These are phyloP conservation scores for Ramichloridium luteum DNA, from an alignment of 2,329 filamentous ascomycete species.

Conservation along the genomic window DNA sequence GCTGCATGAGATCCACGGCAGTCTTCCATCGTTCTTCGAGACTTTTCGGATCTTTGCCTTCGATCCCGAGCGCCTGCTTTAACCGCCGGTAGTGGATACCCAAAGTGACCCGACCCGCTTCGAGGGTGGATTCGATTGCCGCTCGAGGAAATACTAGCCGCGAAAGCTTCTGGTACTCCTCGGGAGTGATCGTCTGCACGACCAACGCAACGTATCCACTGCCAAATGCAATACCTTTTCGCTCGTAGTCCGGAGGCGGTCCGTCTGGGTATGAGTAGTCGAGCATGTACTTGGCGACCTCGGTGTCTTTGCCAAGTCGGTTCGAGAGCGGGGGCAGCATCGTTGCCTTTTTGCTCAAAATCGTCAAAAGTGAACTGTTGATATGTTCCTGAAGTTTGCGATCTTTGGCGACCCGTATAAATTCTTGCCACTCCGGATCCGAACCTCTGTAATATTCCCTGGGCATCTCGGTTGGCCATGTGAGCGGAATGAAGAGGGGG, in stretches of 20 bases:
- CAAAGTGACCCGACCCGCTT: constrained; percentile 23
- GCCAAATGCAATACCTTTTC: constrained; percentile 32
- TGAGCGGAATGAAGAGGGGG: constrained; percentile 38
- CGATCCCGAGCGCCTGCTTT: constrained; percentile 27
- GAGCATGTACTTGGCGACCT: constrained; percentile 34
- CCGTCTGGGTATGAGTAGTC: constrained; percentile 37
- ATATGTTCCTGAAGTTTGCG: constrained; percentile 28
- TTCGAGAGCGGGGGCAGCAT: constrained; percentile 22
- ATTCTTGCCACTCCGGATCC: constrained; percentile 44
- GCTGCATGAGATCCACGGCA: constrained; percentile 20
- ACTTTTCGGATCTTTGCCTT: constrained; percentile 21
- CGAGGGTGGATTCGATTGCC: constrained; percentile 24
- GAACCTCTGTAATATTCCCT: constrained; percentile 35
- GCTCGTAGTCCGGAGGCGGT: constrained; percentile 37
- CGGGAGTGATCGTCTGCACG: constrained; percentile 27
- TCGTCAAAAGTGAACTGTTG: too few species aligned
- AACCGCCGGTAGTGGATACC: constrained; percentile 25
- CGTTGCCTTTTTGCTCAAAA: too few species aligned
- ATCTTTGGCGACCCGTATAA: constrained; percentile 34
- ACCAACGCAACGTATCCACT: constrained; percentile 30
- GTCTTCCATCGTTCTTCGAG: constrained; percentile 22
- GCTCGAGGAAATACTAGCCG: constrained; percentile 29
- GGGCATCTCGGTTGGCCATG: constrained; percentile 31
- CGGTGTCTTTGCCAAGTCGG: constrained; percentile 28
- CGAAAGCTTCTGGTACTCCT: constrained; percentile 29